Evolutionary conservation across 2,329 filamentous ascomycete genomes (phyloP), one percentile per base, ranked within the genome.

Genomic region (Coleophoma eucalyptorum): DNA sequence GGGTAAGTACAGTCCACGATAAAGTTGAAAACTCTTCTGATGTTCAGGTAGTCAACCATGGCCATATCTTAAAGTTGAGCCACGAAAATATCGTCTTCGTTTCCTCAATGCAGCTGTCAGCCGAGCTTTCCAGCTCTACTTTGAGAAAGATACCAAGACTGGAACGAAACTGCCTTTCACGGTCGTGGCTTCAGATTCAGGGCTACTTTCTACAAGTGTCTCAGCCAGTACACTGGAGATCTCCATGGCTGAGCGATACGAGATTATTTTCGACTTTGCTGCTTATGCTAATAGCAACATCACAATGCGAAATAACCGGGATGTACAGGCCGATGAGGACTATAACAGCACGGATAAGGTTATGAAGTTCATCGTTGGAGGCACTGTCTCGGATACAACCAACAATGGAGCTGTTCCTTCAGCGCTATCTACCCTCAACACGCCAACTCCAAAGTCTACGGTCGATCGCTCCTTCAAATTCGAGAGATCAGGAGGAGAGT

Each of bases 31-130:
- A 26, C 26, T 26, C 3, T 26, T 26, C 26, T 26, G 26, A 26
- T 26, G 10, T 3, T 7, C 26, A 72, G 77, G 2, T 38, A 38
- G 35, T n/a, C 35, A 38, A 53, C 79, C 79, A 3, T 83, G 79
- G 79, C 80, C 80, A 3, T 81, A 70, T 55, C 56, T 80, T 7
- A 69, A 72, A 20, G 79, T 82, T 3, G 74, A 83, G 64, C 79
- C 79, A 6, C 74, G 79, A 59, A 82, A 81, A 62, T 83, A 83
- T 62, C 75, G 78, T 13, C 72, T 83, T 54, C 69, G 80, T 2
- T 60, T 82, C 49, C 70, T 80, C 21, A 73, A 82, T 61, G 72
- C 73, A 11, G 69, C 74, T n/a, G 58, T 78, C 46, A 74, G 69
- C 21, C 64, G 75, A 43, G 70, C 71, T 15, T 81, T 77, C 51